phyloP scores from a whole-genome alignment of 495 filamentous ascomycete species.

The Talaromyces proteolyticus region DNA sequence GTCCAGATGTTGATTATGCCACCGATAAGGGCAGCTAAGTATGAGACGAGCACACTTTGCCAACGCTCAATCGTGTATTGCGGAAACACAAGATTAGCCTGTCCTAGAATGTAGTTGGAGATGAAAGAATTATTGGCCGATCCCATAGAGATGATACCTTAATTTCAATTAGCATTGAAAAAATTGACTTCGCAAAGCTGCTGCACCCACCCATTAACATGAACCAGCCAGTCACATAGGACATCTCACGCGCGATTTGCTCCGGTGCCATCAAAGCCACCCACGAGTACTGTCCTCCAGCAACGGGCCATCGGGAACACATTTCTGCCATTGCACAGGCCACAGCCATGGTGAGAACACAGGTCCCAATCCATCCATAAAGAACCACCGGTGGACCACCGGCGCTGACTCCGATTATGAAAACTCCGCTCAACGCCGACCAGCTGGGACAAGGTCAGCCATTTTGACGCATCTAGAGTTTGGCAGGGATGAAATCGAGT shows the following conservation, averaged over 20 bases:
- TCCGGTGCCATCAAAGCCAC: slow-evolving; percentile 50
- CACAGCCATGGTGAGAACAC: slow-evolving; percentile 42
- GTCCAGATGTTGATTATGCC: slow-evolving; percentile 44
- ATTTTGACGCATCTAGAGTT: too few relatives aligned
- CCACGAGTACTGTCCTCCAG: slow-evolving; percentile 53
- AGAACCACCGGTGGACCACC: slow-evolving; percentile 55
- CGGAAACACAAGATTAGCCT: slow-evolving; percentile 47
- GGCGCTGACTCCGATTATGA: slow-evolving; percentile 49
- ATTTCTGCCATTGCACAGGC: slow-evolving; percentile 55
- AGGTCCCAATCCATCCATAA: slow-evolving; percentile 48
- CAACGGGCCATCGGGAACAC: slow-evolving; percentile 48
- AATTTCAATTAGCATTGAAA: background rate
- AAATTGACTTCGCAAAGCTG: background rate
- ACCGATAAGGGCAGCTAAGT: slow-evolving; percentile 36
- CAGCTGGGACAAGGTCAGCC: slow-evolving; percentile 29
- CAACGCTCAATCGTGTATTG: slow-evolving; percentile 49
- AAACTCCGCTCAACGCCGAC: slow-evolving; percentile 49
- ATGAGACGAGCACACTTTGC: slow-evolving; percentile 51
- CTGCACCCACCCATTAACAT: slow-evolving; percentile 37
- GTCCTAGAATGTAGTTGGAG: slow-evolving; percentile 50
- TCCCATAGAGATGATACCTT: slow-evolving; percentile 51
- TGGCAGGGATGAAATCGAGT: background rate
- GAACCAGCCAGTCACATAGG: slow-evolving; percentile 48
- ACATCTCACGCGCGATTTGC: slow-evolving; percentile 38
- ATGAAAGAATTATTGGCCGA: slow-evolving; percentile 52